Conservation (phyloP, 2,329 filamentous ascomycete species). For the Microdochium bolleyi region DNA sequence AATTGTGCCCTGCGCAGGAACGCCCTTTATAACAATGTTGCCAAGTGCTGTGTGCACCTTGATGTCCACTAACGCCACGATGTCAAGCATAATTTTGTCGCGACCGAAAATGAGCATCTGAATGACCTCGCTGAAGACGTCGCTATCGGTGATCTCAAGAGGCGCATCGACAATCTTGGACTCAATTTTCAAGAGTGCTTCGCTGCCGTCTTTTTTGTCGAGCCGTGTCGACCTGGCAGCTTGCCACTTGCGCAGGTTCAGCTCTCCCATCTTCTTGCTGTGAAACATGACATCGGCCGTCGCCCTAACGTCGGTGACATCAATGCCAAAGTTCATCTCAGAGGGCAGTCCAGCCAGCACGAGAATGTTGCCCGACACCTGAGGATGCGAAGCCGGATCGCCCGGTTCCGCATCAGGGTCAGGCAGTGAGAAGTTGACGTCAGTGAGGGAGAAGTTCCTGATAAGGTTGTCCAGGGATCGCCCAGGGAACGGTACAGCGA, state of each 20-base stretch:
- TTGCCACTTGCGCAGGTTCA: constrained; percentile 79
- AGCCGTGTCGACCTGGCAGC: constrained; percentile 70
- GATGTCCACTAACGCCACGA: constrained; percentile 76
- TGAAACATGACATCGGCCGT: constrained; percentile 76
- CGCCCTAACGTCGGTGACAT: constrained; percentile 69
- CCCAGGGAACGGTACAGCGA: constrained; percentile 80
- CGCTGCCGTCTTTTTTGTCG: constrained; percentile 45
- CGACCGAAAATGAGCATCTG: constrained; percentile 70
- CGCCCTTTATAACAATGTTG: constrained; percentile 68
- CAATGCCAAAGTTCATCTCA: constrained; percentile 79
- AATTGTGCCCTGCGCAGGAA: constrained; percentile 80
- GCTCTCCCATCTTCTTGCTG: constrained; percentile 66
- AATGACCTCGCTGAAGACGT: constrained; percentile 74
- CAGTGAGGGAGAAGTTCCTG: constrained; percentile 75
- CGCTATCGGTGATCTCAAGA: constrained; percentile 71
- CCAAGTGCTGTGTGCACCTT: constrained; percentile 77
- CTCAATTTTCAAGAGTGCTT: constrained; percentile 61
- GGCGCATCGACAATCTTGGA: constrained; percentile 73
- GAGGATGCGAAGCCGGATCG: constrained; percentile 64
- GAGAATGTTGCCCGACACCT: constrained; percentile 74
- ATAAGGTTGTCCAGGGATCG: constrained; percentile 75
- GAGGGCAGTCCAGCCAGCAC: constrained; percentile 73
- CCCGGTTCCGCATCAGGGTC: constrained; percentile 70
- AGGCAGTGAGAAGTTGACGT: constrained; percentile 82
- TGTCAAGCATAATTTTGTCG: constrained; percentile 59